Percentiles rank a stretch among this genome's conserved stretches.
Evolutionary conservation across 257 asterid genomes (phyloP).

Genomic region (Solanum etuberosum): DNA sequence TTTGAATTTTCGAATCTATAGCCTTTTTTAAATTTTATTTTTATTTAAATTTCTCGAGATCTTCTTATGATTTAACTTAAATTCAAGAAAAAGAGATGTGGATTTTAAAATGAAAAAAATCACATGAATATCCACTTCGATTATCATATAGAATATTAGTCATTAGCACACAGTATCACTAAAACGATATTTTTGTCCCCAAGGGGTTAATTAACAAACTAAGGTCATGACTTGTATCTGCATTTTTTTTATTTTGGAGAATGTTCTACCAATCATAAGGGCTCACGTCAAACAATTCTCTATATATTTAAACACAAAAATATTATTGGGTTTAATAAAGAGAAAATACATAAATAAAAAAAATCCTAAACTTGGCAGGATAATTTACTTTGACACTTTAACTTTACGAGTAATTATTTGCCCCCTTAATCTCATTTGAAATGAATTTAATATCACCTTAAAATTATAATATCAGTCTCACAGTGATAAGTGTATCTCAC

Average conservation of each 20-base stretch:
- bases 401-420: too few relatives aligned
- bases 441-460: too few relatives aligned
- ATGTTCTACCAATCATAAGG: conserved; percentile 7
- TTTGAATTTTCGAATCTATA: background rate
- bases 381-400: too few relatives aligned
- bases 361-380: too few relatives aligned
- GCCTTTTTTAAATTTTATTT: background rate
- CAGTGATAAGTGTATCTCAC: too few relatives aligned
- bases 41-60: background rate
- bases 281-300: background rate
- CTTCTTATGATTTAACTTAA: background rate
- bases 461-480: too few relatives aligned
- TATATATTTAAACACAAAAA: background rate
- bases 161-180: too few relatives aligned
- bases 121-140: background rate
- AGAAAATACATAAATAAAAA: too few relatives aligned
- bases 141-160: background rate
- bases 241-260: background rate
- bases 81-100: background rate
- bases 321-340: background rate
- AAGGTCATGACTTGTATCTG: background rate
- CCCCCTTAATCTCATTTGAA: too few relatives aligned
- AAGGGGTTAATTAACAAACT: background rate
- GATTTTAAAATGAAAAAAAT: background rate
- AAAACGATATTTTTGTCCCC: background rate